These are phyloP conservation scores for Escovopsis weberi DNA, from an alignment of 2,329 filamentous ascomycete genomes.

Conservation along the genomic window DNA sequence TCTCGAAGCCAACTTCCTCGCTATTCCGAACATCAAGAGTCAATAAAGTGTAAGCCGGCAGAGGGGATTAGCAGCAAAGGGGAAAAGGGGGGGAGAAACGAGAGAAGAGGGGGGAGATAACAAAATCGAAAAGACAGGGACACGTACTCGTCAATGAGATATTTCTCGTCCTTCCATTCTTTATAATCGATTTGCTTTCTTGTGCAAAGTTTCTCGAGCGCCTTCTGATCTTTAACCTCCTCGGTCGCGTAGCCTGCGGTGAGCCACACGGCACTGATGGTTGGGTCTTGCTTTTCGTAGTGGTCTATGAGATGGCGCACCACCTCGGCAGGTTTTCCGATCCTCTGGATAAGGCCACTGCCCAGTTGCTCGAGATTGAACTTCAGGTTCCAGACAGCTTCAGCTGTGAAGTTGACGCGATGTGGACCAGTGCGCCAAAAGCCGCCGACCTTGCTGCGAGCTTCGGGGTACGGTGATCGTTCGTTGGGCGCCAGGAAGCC, in stretches of 20 bases:
- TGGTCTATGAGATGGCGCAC: constrained; percentile 41
- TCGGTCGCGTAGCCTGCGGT: constrained; percentile 55
- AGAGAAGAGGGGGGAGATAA: no score
- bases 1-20: constrained; percentile 46
- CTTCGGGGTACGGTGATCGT: constrained; percentile 52
- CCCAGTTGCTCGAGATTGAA: constrained; percentile 39
- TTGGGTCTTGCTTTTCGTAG: constrained; percentile 23
- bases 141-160: constrained; percentile 63
- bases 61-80: no score
- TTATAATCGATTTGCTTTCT: constrained; percentile 43
- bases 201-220: constrained; percentile 37
- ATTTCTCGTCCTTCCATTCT: constrained; percentile 62
- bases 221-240: constrained; percentile 49
- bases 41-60: no score
- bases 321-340: constrained; percentile 46
- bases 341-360: constrained; percentile 48
- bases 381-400: constrained; percentile 63
- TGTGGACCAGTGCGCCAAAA: constrained; percentile 65
- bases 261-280: constrained; percentile 57
- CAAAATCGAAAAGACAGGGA: background rate
- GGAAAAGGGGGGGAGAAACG: background rate
- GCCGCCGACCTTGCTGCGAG: constrained; percentile 46
- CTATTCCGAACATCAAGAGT: constrained; percentile 25
- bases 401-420: constrained; percentile 55
- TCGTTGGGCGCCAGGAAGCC: constrained; percentile 48